These are phyloP conservation scores for Aspergillus fischeri DNA, from an alignment of 2,329 filamentous ascomycete genomes.

Conservation along the genomic window DNA sequence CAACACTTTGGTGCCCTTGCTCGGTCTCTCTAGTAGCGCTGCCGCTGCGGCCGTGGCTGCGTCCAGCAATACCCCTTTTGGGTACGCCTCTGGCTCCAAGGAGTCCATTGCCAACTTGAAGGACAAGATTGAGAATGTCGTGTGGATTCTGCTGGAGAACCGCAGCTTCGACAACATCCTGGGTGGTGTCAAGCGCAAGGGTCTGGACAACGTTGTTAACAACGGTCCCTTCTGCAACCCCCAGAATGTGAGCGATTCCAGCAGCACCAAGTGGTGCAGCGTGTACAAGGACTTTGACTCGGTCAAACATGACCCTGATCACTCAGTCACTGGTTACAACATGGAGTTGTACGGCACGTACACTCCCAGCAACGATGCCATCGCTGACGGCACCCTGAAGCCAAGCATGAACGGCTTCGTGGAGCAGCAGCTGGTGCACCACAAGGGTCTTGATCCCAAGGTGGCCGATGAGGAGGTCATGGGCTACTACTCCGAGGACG, in stretches of 20 bases:
- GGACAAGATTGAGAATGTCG: conserved; percentile 32
- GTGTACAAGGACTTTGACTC: conserved; percentile 36
- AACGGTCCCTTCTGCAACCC: conserved; percentile 40
- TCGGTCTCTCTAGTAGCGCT: conserved; percentile 3
- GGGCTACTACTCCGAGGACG: conserved; percentile 39
- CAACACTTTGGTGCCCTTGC: conserved; percentile 1
- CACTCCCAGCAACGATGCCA: conserved; percentile 30
- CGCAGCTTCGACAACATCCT: conserved; percentile 36
- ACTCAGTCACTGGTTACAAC: conserved; percentile 39
- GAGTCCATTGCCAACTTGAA: conserved; percentile 31
- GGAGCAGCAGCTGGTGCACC: conserved; percentile 33
- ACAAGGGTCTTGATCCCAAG: conserved; percentile 25
- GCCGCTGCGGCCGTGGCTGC: conserved; percentile 2
- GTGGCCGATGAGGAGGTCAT: conserved; percentile 33
- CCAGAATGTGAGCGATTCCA: conserved; percentile 27
- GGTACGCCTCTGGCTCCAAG: conserved; percentile 25
- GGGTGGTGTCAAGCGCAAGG: conserved; percentile 34
- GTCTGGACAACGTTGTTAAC: conserved; percentile 38
- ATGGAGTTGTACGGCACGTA: conserved; percentile 40
- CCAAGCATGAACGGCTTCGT: conserved; percentile 35
- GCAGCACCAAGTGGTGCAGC: conserved; percentile 23
- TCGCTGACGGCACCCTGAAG: conserved; percentile 25
- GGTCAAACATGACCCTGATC: conserved; percentile 38
- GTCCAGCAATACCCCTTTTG: not conserved
- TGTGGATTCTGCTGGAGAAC: conserved; percentile 38